Base-by-base conservation (phyloP, 257 asterid genomes). In the Capsicum pubescens region DNA sequence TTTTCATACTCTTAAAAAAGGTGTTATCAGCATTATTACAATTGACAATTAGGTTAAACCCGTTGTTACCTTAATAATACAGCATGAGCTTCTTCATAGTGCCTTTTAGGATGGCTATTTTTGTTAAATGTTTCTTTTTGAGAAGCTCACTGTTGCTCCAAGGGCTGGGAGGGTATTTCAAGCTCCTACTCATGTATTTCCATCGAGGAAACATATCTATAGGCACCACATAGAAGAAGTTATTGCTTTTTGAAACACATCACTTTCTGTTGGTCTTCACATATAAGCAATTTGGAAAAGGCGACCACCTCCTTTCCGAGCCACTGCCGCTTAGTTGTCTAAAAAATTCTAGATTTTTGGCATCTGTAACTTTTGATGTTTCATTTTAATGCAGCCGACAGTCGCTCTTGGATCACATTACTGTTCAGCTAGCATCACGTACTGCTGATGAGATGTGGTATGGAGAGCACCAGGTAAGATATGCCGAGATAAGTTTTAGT, bases 391-490 rank as follows among this genome's bases (percentile, higher is more conserved):
- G 84, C 92, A 95, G 97, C 74, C 98, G 99, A 26, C 97, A 93
- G 84, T 93, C 98, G 60, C 90, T 95, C 82, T 87, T 95, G 91
- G 99, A 95, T 91, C 93, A 95, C 89, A 95, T 95, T 82, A 94
- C 97, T 35, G 96, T 94, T 81, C 97, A 91, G 84, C 93, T 95
- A 55, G 99, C 99, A 64, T 97, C 99, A 12, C 97, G 98, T 66
- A 98, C 97, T 80, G 98, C 99, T 82, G 99, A 94, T 84, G 99
- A 93, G 88, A 93, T 94, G 70, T 92, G 97, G 95, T 86, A 92
- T 61, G 99, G 98, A 72, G 83, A 89, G 88, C 87, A 85, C 82
- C 95, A 91, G 95, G 99, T 95, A 92, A 90, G 83, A 79, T 63
- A 63, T 63, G 2, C n/a, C 12, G 66, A 66, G 46, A 58, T 52